A percentile compares a stretch with the other conserved stretches of the same genome.
Evolutionary conservation across 176 grass and related monocot species (phyloP).

Genomic region (Oryza nivara): DNA sequence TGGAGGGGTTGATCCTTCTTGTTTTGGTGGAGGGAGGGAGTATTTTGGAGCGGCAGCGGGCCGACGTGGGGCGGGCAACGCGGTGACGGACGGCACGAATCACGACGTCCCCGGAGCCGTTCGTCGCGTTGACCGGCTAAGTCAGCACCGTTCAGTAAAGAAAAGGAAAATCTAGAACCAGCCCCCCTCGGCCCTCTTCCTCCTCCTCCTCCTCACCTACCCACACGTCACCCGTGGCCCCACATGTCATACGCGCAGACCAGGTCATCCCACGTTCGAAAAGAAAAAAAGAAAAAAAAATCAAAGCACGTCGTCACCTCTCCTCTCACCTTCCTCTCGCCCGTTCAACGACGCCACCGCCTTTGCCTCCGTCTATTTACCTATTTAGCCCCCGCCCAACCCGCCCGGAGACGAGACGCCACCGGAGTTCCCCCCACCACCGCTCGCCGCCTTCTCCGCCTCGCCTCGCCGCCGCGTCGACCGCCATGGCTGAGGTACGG

Average conservation of each 20-base stretch:
- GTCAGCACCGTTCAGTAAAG: not conserved
- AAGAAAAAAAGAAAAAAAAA: not conserved
- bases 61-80: too few species aligned
- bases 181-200: too few species aligned
- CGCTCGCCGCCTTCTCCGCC: not conserved
- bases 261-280: not conserved
- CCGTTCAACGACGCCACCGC: not conserved
- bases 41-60: too few species aligned
- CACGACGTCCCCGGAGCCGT: too few species aligned
- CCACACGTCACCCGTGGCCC: not conserved
- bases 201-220: not conserved
- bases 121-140: too few species aligned
- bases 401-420: not conserved
- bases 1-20: too few species aligned
- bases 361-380: not conserved
- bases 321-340: not conserved
- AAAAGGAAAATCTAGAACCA: not conserved
- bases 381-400: not conserved
- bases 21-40: too few species aligned
- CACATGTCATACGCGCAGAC: not conserved
- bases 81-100: too few species aligned
- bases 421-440: not conserved
- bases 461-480: not conserved
- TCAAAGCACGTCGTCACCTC: not conserved
- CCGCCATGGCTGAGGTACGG: not conserved